Conservation (phyloP, 371 early-diverging fungal genomes). For the Mortierella sp. region DNA sequence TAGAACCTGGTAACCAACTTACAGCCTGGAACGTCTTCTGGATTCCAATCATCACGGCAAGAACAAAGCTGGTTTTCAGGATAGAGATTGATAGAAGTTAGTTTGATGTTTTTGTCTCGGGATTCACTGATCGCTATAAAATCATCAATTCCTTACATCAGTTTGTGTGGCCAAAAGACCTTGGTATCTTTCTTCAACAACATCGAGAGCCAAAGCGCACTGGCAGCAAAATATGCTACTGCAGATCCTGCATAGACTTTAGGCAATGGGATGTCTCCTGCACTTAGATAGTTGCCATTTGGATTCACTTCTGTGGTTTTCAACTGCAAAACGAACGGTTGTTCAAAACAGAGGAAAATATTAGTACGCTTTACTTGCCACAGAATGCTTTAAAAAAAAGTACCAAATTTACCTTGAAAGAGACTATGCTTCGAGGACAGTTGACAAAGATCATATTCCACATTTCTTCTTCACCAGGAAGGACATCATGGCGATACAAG, state of each 20-base stretch:
- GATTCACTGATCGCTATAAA: not conserved
- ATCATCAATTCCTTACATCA: constrained; percentile 57
- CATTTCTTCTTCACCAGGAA: constrained; percentile 58
- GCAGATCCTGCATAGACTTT: constrained; percentile 60
- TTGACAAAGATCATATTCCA: constrained; percentile 65
- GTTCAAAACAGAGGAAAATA: too few relatives aligned
- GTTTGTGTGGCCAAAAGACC: constrained; percentile 67
- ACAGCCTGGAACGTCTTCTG: constrained; percentile 69
- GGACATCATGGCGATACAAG: constrained; percentile 43
- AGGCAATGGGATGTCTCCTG: constrained; percentile 68
- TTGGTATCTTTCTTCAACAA: constrained; percentile 58
- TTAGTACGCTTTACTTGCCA: too few relatives aligned
- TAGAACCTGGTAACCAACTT: constrained; percentile 11
- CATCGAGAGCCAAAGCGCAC: constrained; percentile 56
- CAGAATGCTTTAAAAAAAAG: not conserved
- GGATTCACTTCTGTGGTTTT: constrained; percentile 63
- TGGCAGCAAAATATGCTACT: constrained; percentile 55
- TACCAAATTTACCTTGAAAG: constrained; percentile 53
- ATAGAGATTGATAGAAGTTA: not conserved
- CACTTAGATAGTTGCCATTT: constrained; percentile 63
- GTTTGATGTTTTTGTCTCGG: not conserved
- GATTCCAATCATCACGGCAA: constrained; percentile 61
- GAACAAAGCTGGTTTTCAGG: constrained; percentile 52
- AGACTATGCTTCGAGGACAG: constrained; percentile 57
- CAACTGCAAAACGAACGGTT: constrained; percentile 44